Evolutionary conservation across 2,329 filamentous ascomycete genomes (phyloP).

Genomic region (Colletotrichum tropicicola): DNA sequence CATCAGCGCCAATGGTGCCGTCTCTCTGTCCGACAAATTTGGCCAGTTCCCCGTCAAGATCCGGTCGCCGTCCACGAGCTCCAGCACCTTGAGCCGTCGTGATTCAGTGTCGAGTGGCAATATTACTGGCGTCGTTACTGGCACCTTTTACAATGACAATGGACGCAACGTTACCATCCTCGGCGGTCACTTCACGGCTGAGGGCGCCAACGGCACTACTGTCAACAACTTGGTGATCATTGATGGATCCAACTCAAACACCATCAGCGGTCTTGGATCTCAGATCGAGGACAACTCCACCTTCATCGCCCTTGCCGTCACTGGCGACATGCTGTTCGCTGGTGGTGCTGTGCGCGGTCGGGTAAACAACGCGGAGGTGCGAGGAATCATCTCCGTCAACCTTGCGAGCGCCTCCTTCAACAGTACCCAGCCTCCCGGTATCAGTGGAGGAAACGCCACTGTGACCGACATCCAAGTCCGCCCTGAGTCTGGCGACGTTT

Average conservation of each 20-base stretch:
- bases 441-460: constrained; percentile 74
- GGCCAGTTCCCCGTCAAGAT: constrained; percentile 68
- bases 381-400: constrained; percentile 84
- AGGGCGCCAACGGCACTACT: constrained; percentile 71
- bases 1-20: constrained; percentile 77
- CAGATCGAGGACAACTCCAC: constrained; percentile 77
- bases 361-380: constrained; percentile 68
- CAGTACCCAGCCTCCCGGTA: constrained; percentile 76
- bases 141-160: constrained; percentile 77
- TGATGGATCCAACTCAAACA: constrained; percentile 74
- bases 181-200: constrained; percentile 85
- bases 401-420: constrained; percentile 69
- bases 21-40: constrained; percentile 67
- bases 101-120: constrained; percentile 48
- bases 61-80: constrained; percentile 41
- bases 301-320: constrained; percentile 75
- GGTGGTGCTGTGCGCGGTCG: constrained; percentile 83
- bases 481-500: constrained; percentile 77
- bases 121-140: constrained; percentile 78
- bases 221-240: constrained; percentile 86
- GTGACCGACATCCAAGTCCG: constrained; percentile 82
- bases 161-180: constrained; percentile 85
- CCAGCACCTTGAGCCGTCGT: constrained; percentile 55
- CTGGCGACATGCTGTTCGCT: constrained; percentile 77
- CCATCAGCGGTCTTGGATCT: constrained; percentile 74